Evolutionary conservation across 306 rosid genomes (phyloP).

Genomic region (Malus fusca): DNA sequence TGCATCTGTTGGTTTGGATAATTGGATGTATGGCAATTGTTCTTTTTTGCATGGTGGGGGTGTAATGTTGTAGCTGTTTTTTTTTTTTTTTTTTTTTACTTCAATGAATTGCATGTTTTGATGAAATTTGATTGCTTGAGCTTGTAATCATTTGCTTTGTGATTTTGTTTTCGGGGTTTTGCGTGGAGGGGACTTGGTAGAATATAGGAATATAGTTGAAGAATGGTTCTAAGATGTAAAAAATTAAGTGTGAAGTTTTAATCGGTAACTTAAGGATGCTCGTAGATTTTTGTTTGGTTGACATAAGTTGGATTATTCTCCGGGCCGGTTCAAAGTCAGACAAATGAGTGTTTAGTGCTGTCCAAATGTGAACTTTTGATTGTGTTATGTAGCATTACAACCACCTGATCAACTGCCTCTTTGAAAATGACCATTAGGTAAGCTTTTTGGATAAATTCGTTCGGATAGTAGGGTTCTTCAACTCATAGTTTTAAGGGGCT

Average conservation of each 20-base stretch:
- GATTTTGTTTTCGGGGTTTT: neutral
- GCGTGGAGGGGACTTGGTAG: neutral
- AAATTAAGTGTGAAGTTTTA: neutral
- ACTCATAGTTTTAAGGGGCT: neutral
- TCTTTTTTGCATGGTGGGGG: conserved; percentile 7
- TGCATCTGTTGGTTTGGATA: neutral
- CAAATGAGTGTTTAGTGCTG: neutral
- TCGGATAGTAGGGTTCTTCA: neutral
- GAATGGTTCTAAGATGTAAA: neutral
- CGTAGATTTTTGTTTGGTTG: neutral
- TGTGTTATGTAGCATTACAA: neutral
- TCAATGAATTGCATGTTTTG: neutral
- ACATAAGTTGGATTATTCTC: neutral
- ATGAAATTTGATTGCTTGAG: conserved; percentile 3
- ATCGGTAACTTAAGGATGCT: neutral
- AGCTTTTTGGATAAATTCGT: neutral
- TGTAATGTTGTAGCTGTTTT: neutral
- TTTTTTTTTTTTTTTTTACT: neutral
- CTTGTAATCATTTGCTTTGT: neutral
- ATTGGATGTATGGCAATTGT: neutral
- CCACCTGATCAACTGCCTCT: neutral
- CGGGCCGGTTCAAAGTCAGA: neutral
- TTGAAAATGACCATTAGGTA: neutral
- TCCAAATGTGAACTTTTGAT: neutral
- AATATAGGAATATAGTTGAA: neutral